phyloP scores from a whole-genome alignment of 192 early-diverging fungal species.

The Linderina pennispora region DNA sequence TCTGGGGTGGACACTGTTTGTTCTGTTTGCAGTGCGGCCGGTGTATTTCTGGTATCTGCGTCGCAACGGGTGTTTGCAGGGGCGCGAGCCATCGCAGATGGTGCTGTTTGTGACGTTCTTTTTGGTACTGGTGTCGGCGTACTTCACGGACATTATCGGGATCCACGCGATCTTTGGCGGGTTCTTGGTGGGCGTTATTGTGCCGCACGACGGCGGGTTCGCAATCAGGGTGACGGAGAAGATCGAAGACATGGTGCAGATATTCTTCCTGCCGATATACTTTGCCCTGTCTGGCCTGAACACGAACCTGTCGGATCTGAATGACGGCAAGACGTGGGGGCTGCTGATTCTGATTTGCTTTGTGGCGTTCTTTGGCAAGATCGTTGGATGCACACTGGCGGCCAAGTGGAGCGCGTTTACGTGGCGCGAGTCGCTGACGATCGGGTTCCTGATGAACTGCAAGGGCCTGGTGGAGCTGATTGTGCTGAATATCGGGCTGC shows the following conservation, averaged over 20 bases:
- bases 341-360: conserved; percentile 68
- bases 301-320: conserved; percentile 71
- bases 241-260: conserved; percentile 83
- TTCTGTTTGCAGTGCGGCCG: conserved; percentile 65
- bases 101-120: conserved; percentile 69
- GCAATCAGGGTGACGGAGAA: conserved; percentile 84
- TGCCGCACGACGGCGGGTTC: conserved; percentile 85
- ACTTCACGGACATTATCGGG: conserved; percentile 81
- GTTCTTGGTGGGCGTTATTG: conserved; percentile 79
- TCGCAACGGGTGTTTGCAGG: conserved; percentile 26
- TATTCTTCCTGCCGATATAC: conserved; percentile 88
- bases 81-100: conserved; percentile 33
- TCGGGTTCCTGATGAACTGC: conserved; percentile 92
- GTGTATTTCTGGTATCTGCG: conserved; percentile 33
- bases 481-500: conserved; percentile 88
- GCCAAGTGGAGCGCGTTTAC: conserved; percentile 62
- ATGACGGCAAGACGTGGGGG: conserved; percentile 68
- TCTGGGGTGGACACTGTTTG: conserved; percentile 63
- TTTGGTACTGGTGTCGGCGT: conserved; percentile 66
- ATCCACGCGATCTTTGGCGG: conserved; percentile 94
- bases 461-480: conserved; percentile 96
- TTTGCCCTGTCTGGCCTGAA: conserved; percentile 92
- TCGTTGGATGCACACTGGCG: conserved; percentile 70
- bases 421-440: conserved; percentile 77
- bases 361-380: conserved; percentile 79